Percentiles rank a stretch among this genome's conserved stretches.
Conservation (phyloP, 352 stramenopile genomes). For the Pythium sukuiense region DNA sequence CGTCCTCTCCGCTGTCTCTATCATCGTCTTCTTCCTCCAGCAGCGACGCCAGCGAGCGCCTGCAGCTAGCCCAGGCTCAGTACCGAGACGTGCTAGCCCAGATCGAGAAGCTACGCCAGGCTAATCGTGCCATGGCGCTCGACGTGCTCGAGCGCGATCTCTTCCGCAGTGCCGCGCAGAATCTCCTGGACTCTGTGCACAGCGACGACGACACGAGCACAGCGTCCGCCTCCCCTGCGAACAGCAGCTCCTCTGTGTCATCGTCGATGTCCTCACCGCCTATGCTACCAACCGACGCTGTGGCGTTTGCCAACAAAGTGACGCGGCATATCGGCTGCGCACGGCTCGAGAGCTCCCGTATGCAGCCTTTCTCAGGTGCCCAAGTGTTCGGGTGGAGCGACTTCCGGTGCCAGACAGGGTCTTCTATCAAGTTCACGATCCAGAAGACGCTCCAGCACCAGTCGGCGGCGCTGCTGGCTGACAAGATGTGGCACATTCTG, state of each 20-base stretch:
- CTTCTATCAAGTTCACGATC: slow-evolving; percentile 53
- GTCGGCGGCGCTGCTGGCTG: slow-evolving; percentile 29
- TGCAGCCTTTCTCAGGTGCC: slow-evolving; percentile 31
- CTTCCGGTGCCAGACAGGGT: slow-evolving; percentile 34
- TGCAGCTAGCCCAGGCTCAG: slow-evolving; percentile 25
- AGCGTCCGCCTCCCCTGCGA: neutral
- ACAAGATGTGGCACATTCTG: slow-evolving; percentile 41
- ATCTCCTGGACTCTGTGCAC: slow-evolving; percentile 50
- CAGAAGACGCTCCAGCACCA: slow-evolving; percentile 41
- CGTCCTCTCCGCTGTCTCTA: slow-evolving; percentile 13
- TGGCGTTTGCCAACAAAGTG: slow-evolving; percentile 29
- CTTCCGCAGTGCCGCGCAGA: slow-evolving; percentile 50
- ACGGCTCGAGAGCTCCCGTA: slow-evolving; percentile 32
- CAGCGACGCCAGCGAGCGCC: slow-evolving; percentile 3
- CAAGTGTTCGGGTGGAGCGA: slow-evolving; percentile 57
- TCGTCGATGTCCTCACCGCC: slow-evolving; percentile 29
- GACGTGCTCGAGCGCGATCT: slow-evolving; percentile 50
- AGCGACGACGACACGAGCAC: neutral
- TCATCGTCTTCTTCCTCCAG: neutral
- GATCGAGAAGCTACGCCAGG: slow-evolving; percentile 45
- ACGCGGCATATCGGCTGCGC: slow-evolving; percentile 38
- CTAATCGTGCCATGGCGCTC: slow-evolving; percentile 44
- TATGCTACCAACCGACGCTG: slow-evolving; percentile 27
- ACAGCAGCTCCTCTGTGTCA: neutral
- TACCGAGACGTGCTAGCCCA: slow-evolving; percentile 45